These are phyloP conservation scores for Staphylotrichum longicolle DNA, from an alignment of 495 filamentous ascomycete genomes.

Conservation along the genomic window DNA sequence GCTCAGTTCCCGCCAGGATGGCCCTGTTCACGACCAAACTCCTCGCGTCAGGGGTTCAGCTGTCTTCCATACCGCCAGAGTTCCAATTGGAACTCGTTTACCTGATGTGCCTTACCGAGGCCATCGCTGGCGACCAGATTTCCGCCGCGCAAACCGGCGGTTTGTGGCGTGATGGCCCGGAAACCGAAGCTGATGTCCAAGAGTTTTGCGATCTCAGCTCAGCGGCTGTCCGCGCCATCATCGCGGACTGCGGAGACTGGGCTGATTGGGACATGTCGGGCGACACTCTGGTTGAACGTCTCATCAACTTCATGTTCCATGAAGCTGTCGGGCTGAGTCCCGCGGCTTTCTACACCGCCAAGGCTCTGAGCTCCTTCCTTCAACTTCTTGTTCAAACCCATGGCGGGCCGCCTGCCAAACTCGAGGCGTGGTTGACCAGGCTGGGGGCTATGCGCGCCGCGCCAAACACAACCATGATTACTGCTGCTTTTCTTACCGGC, in stretches of 20 bases:
- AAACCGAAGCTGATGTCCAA: conserved; percentile 58
- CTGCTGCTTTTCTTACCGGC: conserved; percentile 54
- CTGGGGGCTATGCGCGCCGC: conserved; percentile 40
- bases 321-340: conserved; percentile 34
- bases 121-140: conserved; percentile 47
- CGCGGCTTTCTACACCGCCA: conserved; percentile 49
- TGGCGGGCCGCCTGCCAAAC: conserved; percentile 34
- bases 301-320: conserved; percentile 40
- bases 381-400: conserved; percentile 39
- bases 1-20: conserved; percentile 71
- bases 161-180: conserved; percentile 41
- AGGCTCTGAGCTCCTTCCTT: conserved; percentile 45
- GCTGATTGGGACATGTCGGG: conserved; percentile 31
- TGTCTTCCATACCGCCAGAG: conserved; percentile 32
- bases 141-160: conserved; percentile 33
- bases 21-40: conserved; percentile 62
- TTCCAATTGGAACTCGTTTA: conserved; percentile 42
- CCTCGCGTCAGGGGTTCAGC: conserved; percentile 38
- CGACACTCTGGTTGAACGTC: conserved; percentile 31
- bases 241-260: conserved; percentile 36
- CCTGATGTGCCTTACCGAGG: conserved; percentile 40
- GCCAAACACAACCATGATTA: conserved; percentile 46
- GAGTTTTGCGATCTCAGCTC: conserved; percentile 59
- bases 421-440: conserved; percentile 44
- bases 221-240: conserved; percentile 50